Percentiles rank a stretch among this genome's conserved stretches.
Conservation (phyloP, 495 filamentous ascomycete species). For the Penicillium crystallinum region DNA sequence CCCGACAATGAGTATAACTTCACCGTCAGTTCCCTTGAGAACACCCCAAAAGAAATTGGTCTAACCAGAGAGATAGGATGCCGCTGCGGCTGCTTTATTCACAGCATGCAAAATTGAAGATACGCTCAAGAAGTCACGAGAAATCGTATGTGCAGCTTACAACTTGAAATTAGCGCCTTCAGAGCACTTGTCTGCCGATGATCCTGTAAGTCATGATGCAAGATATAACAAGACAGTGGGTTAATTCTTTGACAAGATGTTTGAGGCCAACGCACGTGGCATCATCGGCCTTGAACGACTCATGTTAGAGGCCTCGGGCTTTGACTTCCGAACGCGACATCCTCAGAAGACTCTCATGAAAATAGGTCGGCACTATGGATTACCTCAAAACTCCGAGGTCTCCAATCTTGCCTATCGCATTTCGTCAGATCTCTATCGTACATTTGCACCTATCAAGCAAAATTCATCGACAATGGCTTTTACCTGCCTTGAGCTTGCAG, state of each 20-base stretch:
- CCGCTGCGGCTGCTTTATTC: slow-evolving; percentile 80
- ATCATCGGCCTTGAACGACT: slow-evolving; percentile 86
- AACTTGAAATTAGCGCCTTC: slow-evolving; percentile 68
- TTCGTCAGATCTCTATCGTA: slow-evolving; percentile 84
- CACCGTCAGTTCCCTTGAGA: slow-evolving; percentile 29
- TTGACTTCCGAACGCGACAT: slow-evolving; percentile 90
- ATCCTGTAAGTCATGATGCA: slow-evolving; percentile 51
- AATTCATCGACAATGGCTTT: slow-evolving; percentile 72
- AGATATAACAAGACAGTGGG: not conserved
- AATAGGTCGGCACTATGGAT: slow-evolving; percentile 50
- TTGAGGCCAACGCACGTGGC: slow-evolving; percentile 67
- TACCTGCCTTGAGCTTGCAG: slow-evolving; percentile 74
- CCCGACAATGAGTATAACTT: slow-evolving; percentile 65
- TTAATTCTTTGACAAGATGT: slow-evolving; percentile 48
- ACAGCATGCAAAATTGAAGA: slow-evolving; percentile 96
- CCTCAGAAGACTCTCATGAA: slow-evolving; percentile 81
- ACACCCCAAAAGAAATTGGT: not conserved
- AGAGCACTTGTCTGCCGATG: slow-evolving; percentile 77
- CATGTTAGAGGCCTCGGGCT: slow-evolving; percentile 88
- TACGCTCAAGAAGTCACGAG: slow-evolving; percentile 91
- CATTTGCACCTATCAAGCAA: slow-evolving; percentile 86
- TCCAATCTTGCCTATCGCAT: slow-evolving; percentile 69
- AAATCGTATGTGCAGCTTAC: slow-evolving; percentile 85
- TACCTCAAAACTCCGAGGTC: slow-evolving; percentile 49
- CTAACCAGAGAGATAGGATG: slow-evolving; percentile 53